Percentiles rank a stretch among this genome's conserved stretches.
Conservation (phyloP, 768 basidiomycete genomes). For the Terana coerulea region DNA sequence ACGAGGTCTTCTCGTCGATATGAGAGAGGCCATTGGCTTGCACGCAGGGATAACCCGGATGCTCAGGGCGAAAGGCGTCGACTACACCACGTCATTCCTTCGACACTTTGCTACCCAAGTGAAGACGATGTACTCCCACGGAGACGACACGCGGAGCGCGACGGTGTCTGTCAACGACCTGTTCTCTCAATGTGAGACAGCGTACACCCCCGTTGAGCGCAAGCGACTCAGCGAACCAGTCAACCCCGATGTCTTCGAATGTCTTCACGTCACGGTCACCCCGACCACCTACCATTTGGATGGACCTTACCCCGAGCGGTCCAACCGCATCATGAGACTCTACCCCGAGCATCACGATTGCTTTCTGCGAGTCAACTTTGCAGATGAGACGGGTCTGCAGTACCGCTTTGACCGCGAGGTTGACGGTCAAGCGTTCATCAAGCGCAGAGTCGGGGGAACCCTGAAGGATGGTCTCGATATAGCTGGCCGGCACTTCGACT, state of each 20-base stretch:
- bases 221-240: not conserved
- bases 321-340: slow-evolving; percentile 57
- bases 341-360: slow-evolving; percentile 46
- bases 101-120: slow-evolving; percentile 32
- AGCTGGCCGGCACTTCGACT: slow-evolving; percentile 51
- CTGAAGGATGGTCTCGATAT: slow-evolving; percentile 44
- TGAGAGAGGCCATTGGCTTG: slow-evolving; percentile 40
- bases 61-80: not conserved
- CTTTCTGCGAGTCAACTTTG: slow-evolving; percentile 61
- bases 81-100: slow-evolving; percentile 30
- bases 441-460: slow-evolving; percentile 42
- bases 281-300: slow-evolving; percentile 50
- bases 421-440: slow-evolving; percentile 47
- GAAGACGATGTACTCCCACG: slow-evolving; percentile 18
- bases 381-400: slow-evolving; percentile 52
- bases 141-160: slow-evolving; percentile 7
- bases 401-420: slow-evolving; percentile 55
- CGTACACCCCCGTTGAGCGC: slow-evolving; percentile 17
- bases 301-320: slow-evolving; percentile 55
- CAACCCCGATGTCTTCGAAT: slow-evolving; percentile 32
- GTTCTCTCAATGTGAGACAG: slow-evolving; percentile 25
- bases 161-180: slow-evolving; percentile 9
- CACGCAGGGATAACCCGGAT: not conserved
- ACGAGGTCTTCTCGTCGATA: slow-evolving; percentile 37
- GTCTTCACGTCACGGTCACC: slow-evolving; percentile 45